Conservation (phyloP, 305 asterid genomes). For the Euphrasia arctica region DNA sequence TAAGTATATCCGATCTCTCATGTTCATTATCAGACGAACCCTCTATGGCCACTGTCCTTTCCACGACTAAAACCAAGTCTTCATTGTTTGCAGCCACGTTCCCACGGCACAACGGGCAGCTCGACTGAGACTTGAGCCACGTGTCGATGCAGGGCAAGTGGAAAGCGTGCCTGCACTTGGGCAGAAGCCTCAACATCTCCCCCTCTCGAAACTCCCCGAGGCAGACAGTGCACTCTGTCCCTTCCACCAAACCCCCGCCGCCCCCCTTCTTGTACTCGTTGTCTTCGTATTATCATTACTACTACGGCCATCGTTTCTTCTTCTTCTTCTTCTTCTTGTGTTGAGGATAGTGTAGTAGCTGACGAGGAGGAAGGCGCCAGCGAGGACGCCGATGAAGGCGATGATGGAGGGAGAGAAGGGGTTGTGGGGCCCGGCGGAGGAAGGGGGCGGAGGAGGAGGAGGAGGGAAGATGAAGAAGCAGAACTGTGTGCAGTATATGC, state of each 20-base stretch:
- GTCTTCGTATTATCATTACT: slow-evolving; percentile 22
- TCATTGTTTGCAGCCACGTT: slow-evolving; percentile 40
- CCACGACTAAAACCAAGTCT: slow-evolving; percentile 49
- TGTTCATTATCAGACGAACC: too few species aligned
- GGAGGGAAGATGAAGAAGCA: slow-evolving; percentile 57
- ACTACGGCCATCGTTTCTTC: too few species aligned
- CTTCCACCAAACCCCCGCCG: slow-evolving; percentile 19
- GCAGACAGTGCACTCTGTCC: slow-evolving; percentile 45
- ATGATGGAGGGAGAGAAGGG: slow-evolving; percentile 67
- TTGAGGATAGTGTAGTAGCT: slow-evolving; percentile 53
- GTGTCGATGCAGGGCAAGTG: slow-evolving; percentile 74
- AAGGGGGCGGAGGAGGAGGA: slow-evolving; percentile 60
- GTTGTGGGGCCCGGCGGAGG: slow-evolving; percentile 38
- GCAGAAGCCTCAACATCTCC: slow-evolving; percentile 66
- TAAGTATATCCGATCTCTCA: slow-evolving; percentile 40
- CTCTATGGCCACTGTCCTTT: slow-evolving; percentile 25
- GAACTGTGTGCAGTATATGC: slow-evolving; percentile 74
- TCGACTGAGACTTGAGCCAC: slow-evolving; percentile 71
- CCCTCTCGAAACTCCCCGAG: slow-evolving; percentile 60
- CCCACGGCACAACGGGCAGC: slow-evolving; percentile 68
- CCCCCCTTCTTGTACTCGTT: slow-evolving; percentile 49
- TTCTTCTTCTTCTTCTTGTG: too few species aligned
- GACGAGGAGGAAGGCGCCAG: slow-evolving; percentile 40
- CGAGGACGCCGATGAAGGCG: slow-evolving; percentile 51
- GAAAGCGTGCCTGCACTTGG: slow-evolving; percentile 78